Evolutionary conservation across 169 alveolate genomes (phyloP).

Genomic region (Neospora caninum): DNA sequence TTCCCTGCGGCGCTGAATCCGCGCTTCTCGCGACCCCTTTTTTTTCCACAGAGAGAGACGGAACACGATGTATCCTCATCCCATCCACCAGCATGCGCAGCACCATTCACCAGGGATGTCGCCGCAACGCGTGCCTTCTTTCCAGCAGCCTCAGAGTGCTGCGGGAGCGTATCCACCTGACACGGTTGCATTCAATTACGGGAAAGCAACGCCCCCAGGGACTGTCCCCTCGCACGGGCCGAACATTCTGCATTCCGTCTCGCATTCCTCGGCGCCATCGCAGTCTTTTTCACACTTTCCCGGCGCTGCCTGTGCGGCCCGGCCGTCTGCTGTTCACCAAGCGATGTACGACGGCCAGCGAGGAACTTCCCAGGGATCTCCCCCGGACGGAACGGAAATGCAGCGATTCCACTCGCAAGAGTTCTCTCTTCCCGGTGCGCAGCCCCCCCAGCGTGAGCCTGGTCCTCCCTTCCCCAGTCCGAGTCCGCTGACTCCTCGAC

Average conservation of each 20-base stretch:
- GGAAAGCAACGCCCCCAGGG: too few relatives aligned
- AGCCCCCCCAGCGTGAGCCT: neutral
- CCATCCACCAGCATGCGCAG: neutral
- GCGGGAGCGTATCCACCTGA: neutral
- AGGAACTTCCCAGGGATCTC: neutral
- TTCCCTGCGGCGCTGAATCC: too few relatives aligned
- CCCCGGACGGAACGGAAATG: neutral
- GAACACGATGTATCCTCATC: neutral
- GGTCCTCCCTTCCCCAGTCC: neutral
- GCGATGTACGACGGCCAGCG: neutral
- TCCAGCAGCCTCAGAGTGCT: neutral
- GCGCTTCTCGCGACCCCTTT: too few relatives aligned
- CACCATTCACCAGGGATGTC: neutral
- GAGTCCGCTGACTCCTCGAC: neutral
- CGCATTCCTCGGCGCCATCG: neutral
- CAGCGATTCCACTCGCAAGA: neutral
- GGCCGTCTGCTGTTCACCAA: neutral
- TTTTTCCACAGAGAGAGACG: too few relatives aligned
- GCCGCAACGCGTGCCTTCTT: neutral
- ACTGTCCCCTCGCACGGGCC: neutral
- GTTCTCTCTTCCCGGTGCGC: neutral
- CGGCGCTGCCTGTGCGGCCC: neutral
- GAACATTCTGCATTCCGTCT: neutral
- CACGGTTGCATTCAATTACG: neutral
- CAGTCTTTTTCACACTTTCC: neutral